Percentiles rank a stretch among this genome's conserved stretches.
Conservation (phyloP, 805 yeast species). For the Yarrowia keelungensis region DNA sequence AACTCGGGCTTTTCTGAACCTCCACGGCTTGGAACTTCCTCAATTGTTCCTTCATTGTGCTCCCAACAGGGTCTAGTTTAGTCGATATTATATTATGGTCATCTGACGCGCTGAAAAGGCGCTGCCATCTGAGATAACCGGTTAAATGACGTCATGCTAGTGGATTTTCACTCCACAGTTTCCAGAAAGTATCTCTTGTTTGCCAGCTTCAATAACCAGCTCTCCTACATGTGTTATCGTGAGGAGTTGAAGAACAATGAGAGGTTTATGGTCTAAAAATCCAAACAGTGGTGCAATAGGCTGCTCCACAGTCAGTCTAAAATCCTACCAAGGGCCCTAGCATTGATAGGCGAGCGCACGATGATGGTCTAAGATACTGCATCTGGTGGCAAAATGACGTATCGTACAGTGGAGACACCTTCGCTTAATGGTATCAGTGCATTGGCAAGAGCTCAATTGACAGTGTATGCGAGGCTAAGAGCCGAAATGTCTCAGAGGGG, state of each 20-base stretch:
- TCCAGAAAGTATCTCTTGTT: too few species aligned
- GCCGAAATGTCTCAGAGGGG: background rate
- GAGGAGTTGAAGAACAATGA: background rate
- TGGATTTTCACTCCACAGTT: too few species aligned
- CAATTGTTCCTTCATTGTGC: background rate
- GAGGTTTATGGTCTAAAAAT: background rate
- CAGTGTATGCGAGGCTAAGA: background rate
- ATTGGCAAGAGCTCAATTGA: too few species aligned
- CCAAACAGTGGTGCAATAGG: background rate
- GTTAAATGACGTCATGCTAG: background rate
- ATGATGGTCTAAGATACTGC: background rate
- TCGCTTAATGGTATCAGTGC: background rate
- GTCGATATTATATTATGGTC: slow-evolving; percentile 7
- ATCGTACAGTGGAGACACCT: background rate
- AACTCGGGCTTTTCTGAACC: too few species aligned
- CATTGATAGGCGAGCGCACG: background rate
- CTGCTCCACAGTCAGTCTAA: slow-evolving; percentile 2
- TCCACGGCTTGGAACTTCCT: background rate
- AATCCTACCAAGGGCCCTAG: background rate
- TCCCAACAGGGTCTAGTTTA: slow-evolving; percentile 1
- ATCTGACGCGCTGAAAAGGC: background rate
- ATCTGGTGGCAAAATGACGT: slow-evolving; percentile 1
- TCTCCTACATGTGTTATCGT: too few species aligned
- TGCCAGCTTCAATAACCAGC: too few species aligned
- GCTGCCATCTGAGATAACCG: background rate